Base-by-base conservation (phyloP, 2,329 filamentous ascomycete species). In the Xylaria sp. region DNA sequence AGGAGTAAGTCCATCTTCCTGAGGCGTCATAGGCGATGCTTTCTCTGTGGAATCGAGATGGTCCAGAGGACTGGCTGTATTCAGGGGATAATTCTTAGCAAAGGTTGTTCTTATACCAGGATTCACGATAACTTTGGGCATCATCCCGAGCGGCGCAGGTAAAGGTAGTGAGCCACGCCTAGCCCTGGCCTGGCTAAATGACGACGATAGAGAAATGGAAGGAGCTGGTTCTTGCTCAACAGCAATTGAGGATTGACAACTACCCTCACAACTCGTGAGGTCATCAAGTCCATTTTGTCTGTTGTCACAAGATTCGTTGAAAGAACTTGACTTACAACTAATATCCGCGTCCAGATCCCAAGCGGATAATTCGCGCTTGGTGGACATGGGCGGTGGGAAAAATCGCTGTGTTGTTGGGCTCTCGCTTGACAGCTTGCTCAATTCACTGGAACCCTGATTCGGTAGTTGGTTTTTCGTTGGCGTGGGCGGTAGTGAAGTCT, bases 401-500 rank as follows among this genome's bases (percentile, higher is more conserved):
- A 80, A 80, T 60, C 84, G 81, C 62, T 84, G 83, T 26, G 82
- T 79, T 51, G 83, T 86, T 5, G 85, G 85, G 68, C 83, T 85
- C 60, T 85, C 84, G 48, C 80, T 80, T 56, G 77, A 80, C 44
- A 81, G 74, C 51, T 80, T 78, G 69, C 76, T 79, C 63, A 81
- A 74, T 71, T 80, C 71, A 66, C 40, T 72, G 17, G 71, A 69
- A 53, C 63, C 72, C 49, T 74, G 86, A 74, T 80, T 82, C 48
- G 79, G 82, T 64, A 81, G 81, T 67, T 77, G 82, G 72, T 89
- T 89, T 80, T 97, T 98, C 0, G 96, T 98, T 0, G 96, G 96
- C 1, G 96, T 99, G 0, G 95, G 94, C n/a, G 95, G 94, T 66
- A 95, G 84, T 59, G 97, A 94, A 46, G 82, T 85, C 66, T 94